phyloP scores from a whole-genome alignment of 2,329 filamentous ascomycete genomes.

The Colletotrichum sidae region DNA sequence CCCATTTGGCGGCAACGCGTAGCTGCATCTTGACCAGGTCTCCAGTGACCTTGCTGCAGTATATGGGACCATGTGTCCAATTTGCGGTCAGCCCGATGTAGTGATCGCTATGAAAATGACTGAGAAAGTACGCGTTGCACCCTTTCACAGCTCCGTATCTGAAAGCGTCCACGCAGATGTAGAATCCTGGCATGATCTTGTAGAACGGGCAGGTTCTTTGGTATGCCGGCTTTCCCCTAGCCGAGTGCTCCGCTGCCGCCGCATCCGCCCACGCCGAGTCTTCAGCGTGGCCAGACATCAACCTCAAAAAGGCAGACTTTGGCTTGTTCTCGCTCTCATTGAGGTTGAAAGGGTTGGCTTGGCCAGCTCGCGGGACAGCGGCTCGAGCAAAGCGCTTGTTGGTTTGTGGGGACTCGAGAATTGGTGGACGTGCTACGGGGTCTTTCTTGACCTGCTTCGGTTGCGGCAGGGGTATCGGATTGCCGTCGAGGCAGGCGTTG shows the following conservation, averaged over 20 bases:
- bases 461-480: constrained; percentile 68
- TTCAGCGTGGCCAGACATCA: constrained; percentile 94
- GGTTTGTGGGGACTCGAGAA: constrained; percentile 51
- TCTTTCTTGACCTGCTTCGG: constrained; percentile 33
- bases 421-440: constrained; percentile 34
- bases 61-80: constrained; percentile 95
- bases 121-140: constrained; percentile 94
- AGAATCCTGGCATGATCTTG: constrained; percentile 95
- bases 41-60: constrained; percentile 92
- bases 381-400: constrained; percentile 75
- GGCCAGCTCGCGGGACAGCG: constrained; percentile 79
- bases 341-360: constrained; percentile 80
- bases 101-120: constrained; percentile 98
- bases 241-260: constrained; percentile 80
- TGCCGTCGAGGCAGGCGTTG: constrained; percentile 91
- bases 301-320: constrained; percentile 85
- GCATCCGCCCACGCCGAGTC: constrained; percentile 90
- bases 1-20: constrained; percentile 85
- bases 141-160: constrained; percentile 93
- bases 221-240: constrained; percentile 87
- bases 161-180: constrained; percentile 95
- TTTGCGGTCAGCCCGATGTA: constrained; percentile 90
- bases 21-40: constrained; percentile 91
- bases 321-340: constrained; percentile 50
- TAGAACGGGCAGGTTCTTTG: constrained; percentile 96